phyloP scores from a whole-genome alignment of 1,139 yeast species.

The Candida smagusa region DNA sequence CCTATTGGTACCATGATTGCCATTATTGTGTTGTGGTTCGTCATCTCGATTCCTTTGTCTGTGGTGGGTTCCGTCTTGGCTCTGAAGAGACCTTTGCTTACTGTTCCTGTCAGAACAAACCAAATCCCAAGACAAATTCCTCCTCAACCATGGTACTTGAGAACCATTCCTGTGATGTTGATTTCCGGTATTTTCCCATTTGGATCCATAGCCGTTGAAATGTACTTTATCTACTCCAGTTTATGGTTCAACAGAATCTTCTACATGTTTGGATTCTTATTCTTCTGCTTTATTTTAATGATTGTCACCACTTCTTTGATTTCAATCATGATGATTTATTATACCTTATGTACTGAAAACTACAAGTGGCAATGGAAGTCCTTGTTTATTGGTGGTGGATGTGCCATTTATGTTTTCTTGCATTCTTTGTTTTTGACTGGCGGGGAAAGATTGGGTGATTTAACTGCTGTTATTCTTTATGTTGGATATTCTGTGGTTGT shows the following conservation, averaged over 20 bases:
- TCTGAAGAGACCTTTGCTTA: constrained; percentile 56
- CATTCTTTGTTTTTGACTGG: constrained; percentile 77
- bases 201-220: constrained; percentile 91
- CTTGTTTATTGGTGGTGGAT: constrained; percentile 84
- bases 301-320: constrained; percentile 78
- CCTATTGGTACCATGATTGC: constrained; percentile 90
- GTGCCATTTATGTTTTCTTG: constrained; percentile 77
- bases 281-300: constrained; percentile 82
- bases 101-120: constrained; percentile 79
- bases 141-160: constrained; percentile 80
- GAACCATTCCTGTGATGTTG: constrained; percentile 62
- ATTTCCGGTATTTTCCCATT: constrained; percentile 93
- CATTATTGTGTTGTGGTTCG: constrained; percentile 78
- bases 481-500: constrained; percentile 81
- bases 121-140: constrained; percentile 98
- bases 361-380: constrained; percentile 99
- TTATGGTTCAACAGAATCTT: constrained; percentile 92
- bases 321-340: constrained; percentile 76
- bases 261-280: constrained; percentile 96
- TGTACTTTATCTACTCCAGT: constrained; percentile 83
- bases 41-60: constrained; percentile 81
- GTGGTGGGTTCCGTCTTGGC: constrained; percentile 77
- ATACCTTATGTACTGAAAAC: constrained; percentile 84
- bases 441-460: constrained; percentile 64
- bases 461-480: constrained; percentile 74